phyloP scores from a whole-genome alignment of 257 asterid genomes.

The Euphrasia confusa region DNA sequence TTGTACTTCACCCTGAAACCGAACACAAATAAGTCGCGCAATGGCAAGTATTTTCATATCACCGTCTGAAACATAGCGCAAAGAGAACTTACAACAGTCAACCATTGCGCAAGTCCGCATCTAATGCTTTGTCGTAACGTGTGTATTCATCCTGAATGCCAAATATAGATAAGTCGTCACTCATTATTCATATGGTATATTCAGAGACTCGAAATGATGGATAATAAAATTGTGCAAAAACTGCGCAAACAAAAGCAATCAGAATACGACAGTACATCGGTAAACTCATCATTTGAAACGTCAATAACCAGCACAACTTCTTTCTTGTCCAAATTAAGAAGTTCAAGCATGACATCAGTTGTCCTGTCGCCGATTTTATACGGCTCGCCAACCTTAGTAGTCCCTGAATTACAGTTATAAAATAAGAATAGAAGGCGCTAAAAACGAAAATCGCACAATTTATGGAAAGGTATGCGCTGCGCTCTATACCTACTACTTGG shows the following conservation, averaged over 20 bases:
- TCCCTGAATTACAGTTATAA: slow-evolving; percentile 46
- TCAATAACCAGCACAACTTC: slow-evolving; percentile 62
- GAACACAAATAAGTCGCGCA: slow-evolving; percentile 24
- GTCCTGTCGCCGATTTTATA: slow-evolving; percentile 70
- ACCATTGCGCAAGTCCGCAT: slow-evolving; percentile 67
- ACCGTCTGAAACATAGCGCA: slow-evolving; percentile 22
- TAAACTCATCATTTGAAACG: slow-evolving; percentile 74
- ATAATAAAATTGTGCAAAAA: slow-evolving; percentile 11
- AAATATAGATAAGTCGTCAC: slow-evolving; percentile 15
- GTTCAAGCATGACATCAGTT: slow-evolving; percentile 78
- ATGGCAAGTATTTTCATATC: slow-evolving; percentile 11
- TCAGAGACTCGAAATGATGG: slow-evolving; percentile 9
- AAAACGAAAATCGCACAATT: too few species aligned
- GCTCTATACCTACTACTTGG: slow-evolving; percentile 51
- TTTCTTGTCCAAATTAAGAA: slow-evolving; percentile 69
- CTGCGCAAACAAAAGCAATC: slow-evolving; percentile 16
- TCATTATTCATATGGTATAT: slow-evolving; percentile 40
- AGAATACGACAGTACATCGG: slow-evolving; percentile 52
- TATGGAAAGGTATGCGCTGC: background rate
- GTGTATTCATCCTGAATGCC: slow-evolving; percentile 76
- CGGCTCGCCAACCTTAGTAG: slow-evolving; percentile 57
- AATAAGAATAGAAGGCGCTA: background rate
- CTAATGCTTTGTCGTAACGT: slow-evolving; percentile 71
- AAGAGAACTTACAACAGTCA: slow-evolving; percentile 64
- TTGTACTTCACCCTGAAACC: slow-evolving; percentile 67